Evolutionary conservation across 768 basidiomycete genomes (phyloP), one percentile per base, ranked within the genome.

Genomic region (Agrocybe pediades): DNA sequence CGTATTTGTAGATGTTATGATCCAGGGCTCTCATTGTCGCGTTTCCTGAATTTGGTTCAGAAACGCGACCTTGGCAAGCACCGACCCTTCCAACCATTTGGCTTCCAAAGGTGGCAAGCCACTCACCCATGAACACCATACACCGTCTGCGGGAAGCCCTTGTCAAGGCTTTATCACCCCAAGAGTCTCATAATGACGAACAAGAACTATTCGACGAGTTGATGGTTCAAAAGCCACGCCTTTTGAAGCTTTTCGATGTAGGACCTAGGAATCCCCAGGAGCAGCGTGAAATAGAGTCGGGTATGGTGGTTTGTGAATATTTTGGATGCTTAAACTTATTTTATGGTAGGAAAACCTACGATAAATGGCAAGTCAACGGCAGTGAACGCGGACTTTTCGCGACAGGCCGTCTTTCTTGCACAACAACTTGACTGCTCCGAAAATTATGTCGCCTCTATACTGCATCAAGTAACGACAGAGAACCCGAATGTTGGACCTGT

Each of bases 401-500:
- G 81, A 46, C 91, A 91, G 67, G 83, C 79, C 51, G 68, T 90
- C 51, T 90, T 92, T 69, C 81, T 95, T 51, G 84, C 94, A 0
- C 84, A 89, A 64, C 84, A 91, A 50, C 85, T 97, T 49, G 79
- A 83, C 62, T 85, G 85, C 59, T 95, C 94, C 11, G 94, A 96
- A 72, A 83, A 86, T 60, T 85, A 90, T 68, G 72, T 86, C 46
- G 90, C 92, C 3, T 76, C 76, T 19, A 79, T 92, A 16, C 74
- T 92, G 42, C 83, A 88, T 53, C 71, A 79, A 19, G 76, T 88
- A 39, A 85, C 86, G 71, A 61, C 78, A 1, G 72, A 78, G 54
- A 84, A 86, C 62, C 86, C 90, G 0, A 90, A 91, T 57, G 71
- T 87, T 15, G 73, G 69, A 2, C 72, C 82, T 4, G 76, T 83